Conservation (phyloP, 1,284 basidiomycete species). For the Ceraceosorus bombacis region DNA sequence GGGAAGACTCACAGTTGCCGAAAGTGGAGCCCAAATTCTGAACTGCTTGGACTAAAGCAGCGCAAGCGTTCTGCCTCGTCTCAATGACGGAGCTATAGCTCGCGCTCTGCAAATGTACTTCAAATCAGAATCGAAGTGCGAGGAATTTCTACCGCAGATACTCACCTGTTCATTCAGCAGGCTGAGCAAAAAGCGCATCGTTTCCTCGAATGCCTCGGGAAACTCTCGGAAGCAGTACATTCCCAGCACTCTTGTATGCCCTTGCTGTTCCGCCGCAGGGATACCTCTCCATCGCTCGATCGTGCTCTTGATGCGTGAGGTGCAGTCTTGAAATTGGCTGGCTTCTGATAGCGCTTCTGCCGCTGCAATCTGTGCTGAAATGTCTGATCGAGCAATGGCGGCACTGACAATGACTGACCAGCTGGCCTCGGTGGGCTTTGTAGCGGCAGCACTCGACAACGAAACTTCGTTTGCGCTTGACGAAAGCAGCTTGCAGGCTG, state of each 20-base stretch:
- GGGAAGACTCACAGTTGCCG: too few species aligned
- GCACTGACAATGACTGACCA: conserved; percentile 67
- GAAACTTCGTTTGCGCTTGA: conserved; percentile 50
- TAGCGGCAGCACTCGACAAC: conserved; percentile 13
- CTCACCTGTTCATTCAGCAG: neutral
- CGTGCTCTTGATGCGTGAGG: conserved; percentile 10
- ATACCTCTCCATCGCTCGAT: conserved; percentile 60
- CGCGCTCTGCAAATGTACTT: neutral
- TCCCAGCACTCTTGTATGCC: conserved; percentile 68
- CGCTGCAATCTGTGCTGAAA: conserved; percentile 65
- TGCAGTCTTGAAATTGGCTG: conserved; percentile 62
- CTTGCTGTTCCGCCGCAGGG: conserved; percentile 62
- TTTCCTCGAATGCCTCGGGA: conserved; percentile 30
- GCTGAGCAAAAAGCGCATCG: conserved; percentile 7
- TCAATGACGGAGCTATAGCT: conserved; percentile 52
- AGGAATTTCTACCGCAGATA: too few species aligned
- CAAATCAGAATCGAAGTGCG: too few species aligned
- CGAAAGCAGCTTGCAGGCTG: conserved; percentile 67
- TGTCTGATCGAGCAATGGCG: conserved; percentile 63
- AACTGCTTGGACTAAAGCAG: conserved; percentile 54
- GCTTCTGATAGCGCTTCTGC: conserved; percentile 60
- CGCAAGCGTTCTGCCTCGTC: conserved; percentile 63
- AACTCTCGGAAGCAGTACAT: conserved; percentile 58
- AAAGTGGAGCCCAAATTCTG: neutral
- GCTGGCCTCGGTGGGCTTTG: neutral